Base-by-base conservation (phyloP, 225 moss, liverwort and hornwort species). In the Asterella californica region DNA sequence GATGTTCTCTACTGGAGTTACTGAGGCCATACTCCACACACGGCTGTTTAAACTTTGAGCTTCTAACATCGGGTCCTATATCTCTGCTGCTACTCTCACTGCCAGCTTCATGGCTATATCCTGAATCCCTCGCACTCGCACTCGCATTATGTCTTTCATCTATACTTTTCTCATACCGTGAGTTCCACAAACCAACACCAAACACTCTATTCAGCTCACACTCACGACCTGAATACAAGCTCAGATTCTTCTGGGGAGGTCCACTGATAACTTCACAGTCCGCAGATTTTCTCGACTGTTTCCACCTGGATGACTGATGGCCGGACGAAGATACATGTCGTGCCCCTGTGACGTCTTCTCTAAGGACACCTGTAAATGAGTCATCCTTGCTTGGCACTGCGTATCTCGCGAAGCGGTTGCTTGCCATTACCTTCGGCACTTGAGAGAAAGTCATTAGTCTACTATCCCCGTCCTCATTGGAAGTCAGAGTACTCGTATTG, bases 181-280 rank as follows among this genome's bases (percentile, higher is more conserved):
- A 52, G 22, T 49, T 61, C 83, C 36, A 25, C 63, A 66, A 47
- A 14, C 54, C 64, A 65, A 73, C 72, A 64, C 55, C 81, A 64
- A 67, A 81, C 42, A 74, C 57, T 74, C 67, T 81, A 33, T 78
- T 77, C 78, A 81, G 27, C 34, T 81, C 74, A 59, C 38, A 33
- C 24, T 81, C 76, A 46, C 66, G 77, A 57, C 65, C 53, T 66
- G 54, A 15, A 25, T 59, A 70, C 42, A 11, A 50, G 36, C 59
- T 36, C 10, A 69, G 37, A 77, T 17, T 62, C 27, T 54, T 64
- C 42, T 67, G 47, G 15, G 59, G 72, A 32, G 64, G 46, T 19
- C 75, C 77, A 78, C 77, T 81, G 55, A 84, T 6, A n/a, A 84
- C 81, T 78, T 84, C 84, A 68, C 57, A 65, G 18, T 77, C 77